These are phyloP conservation scores for Coccinonectria pachysandricola DNA, from an alignment of 2,329 filamentous ascomycete species.

Conservation along the genomic window DNA sequence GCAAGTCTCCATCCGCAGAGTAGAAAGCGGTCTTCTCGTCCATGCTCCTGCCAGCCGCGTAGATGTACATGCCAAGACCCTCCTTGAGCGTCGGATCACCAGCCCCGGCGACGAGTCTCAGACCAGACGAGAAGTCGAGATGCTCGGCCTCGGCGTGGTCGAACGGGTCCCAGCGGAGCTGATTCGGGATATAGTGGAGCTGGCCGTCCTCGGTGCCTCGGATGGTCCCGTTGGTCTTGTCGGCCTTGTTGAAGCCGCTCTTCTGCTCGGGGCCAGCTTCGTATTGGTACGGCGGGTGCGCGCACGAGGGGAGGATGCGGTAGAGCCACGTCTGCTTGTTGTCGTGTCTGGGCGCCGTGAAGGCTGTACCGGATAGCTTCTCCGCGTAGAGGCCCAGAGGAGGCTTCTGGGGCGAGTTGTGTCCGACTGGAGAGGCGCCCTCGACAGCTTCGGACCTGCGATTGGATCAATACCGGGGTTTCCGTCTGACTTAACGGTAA, in stretches of 20 bases:
- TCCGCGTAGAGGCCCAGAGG: slow-evolving; percentile 74
- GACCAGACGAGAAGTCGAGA: slow-evolving; percentile 42
- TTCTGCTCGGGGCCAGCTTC: slow-evolving; percentile 23
- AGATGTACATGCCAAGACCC: slow-evolving; percentile 72
- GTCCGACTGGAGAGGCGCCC: slow-evolving; percentile 61
- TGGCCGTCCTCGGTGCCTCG: slow-evolving; percentile 12
- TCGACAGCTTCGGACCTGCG: slow-evolving; percentile 70
- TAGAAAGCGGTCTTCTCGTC: slow-evolving; percentile 65
- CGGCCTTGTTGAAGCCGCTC: slow-evolving; percentile 14
- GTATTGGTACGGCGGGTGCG: slow-evolving; percentile 46
- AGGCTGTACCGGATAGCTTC: slow-evolving; percentile 63
- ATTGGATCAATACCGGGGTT: no score
- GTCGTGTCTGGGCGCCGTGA: slow-evolving; percentile 57
- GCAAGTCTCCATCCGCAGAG: slow-evolving; percentile 69
- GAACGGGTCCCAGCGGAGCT: slow-evolving; percentile 75
- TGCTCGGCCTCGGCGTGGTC: slow-evolving; percentile 51
- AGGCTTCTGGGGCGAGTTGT: slow-evolving; percentile 75
- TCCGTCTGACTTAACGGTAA: no score
- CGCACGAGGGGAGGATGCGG: slow-evolving; percentile 54
- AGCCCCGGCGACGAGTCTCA: slow-evolving; percentile 67
- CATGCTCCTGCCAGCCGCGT: slow-evolving; percentile 72
- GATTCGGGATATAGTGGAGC: slow-evolving; percentile 50
- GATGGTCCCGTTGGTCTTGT: slow-evolving; percentile 12
- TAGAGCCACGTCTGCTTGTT: slow-evolving; percentile 68
- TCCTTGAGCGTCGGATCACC: slow-evolving; percentile 71